phyloP scores from a whole-genome alignment of 345 rosid genomes.

The Populus davidiana region DNA sequence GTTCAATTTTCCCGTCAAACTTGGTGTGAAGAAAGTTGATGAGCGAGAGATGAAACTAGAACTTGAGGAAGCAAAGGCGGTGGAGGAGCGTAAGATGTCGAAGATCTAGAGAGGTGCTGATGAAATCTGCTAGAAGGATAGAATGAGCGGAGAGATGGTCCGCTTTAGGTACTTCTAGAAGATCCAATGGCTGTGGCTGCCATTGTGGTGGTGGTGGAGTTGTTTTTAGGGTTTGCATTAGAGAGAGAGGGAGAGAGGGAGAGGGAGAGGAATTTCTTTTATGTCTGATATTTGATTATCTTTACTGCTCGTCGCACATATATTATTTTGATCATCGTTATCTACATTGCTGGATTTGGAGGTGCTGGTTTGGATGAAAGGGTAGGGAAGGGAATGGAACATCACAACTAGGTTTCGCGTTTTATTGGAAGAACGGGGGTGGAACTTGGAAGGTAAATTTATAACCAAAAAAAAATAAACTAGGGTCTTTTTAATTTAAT shows the following conservation, averaged over 20 bases:
- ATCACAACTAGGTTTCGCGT: too few species aligned
- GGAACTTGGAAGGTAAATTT: too few species aligned
- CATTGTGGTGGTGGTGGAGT: slow-evolving; percentile 29
- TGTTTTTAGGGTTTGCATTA: background rate
- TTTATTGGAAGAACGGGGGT: too few species aligned
- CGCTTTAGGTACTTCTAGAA: slow-evolving; percentile 38
- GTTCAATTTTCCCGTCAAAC: too few species aligned
- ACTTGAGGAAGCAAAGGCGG: slow-evolving; percentile 51
- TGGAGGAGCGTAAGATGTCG: slow-evolving; percentile 20
- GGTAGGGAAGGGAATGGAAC: too few species aligned
- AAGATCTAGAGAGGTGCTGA: background rate
- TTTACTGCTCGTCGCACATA: too few species aligned
- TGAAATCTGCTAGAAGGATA: slow-evolving; percentile 45
- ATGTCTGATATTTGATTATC: too few species aligned
- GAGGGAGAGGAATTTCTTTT: background rate
- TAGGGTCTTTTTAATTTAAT: too few species aligned
- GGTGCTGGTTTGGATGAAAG: too few species aligned
- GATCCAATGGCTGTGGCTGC: slow-evolving; percentile 33
- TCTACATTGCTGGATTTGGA: too few species aligned
- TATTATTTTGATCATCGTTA: too few species aligned
- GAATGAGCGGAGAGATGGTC: slow-evolving; percentile 35
- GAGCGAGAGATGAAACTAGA: slow-evolving; percentile 47
- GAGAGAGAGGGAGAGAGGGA: background rate
- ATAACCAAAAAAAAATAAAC: too few species aligned
- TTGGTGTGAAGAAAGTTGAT: slow-evolving; percentile 29